phyloP scores from a whole-genome alignment of 768 basidiomycete species.

The Trichaptum fuscoviolaceum region DNA sequence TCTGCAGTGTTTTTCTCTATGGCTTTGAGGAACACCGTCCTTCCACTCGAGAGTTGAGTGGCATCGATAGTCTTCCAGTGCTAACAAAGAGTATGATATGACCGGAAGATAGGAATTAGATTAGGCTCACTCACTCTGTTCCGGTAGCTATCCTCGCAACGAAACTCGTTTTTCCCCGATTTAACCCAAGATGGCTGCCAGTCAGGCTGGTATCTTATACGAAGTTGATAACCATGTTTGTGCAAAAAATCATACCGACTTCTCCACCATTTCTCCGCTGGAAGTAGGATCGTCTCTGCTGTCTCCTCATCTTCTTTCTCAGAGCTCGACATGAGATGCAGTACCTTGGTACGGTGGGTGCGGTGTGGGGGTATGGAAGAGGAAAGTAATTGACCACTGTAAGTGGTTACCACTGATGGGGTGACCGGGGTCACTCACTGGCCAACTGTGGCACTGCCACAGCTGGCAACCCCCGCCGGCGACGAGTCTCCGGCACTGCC shows the following conservation, averaged over 20 bases:
- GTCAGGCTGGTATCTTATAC: conserved; percentile 1
- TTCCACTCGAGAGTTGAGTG: conserved; percentile 16
- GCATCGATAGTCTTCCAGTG: conserved; percentile 17
- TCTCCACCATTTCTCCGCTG: background rate
- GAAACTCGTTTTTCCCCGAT: background rate
- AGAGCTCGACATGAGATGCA: too few relatives aligned
- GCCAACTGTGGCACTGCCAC: too few relatives aligned
- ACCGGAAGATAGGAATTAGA: background rate
- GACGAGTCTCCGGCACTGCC: too few relatives aligned
- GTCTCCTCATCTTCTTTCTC: too few relatives aligned
- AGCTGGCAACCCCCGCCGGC: too few relatives aligned
- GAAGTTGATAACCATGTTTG: background rate
- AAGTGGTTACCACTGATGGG: too few relatives aligned
- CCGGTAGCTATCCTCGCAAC: conserved; percentile 8
- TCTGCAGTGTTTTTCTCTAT: conserved; percentile 12
- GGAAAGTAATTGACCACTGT: too few relatives aligned
- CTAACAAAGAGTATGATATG: background rate
- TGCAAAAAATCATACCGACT: background rate
- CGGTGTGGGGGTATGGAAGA: too few relatives aligned
- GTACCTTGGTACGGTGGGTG: too few relatives aligned
- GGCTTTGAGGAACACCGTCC: conserved; percentile 17
- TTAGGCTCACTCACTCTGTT: background rate
- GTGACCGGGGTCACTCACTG: too few relatives aligned
- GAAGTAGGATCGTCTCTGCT: background rate
- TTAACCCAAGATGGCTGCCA: conserved; percentile 6